A percentile compares a stretch with the other conserved stretches of the same genome.
Conservation (phyloP, 139 green algal genomes). For the Coccomyxa sp. region DNA sequence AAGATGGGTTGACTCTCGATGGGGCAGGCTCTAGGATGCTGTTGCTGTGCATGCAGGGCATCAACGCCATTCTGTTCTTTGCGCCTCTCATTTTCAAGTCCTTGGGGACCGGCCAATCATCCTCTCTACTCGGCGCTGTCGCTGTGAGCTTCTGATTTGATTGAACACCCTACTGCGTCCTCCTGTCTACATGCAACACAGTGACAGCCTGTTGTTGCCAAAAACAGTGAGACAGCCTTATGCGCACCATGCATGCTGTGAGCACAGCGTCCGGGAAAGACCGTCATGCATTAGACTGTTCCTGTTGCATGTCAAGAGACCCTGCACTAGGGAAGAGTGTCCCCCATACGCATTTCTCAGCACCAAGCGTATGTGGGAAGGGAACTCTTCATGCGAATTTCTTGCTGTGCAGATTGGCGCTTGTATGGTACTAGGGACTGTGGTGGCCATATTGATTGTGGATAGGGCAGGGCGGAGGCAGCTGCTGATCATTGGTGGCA, state of each 20-base stretch:
- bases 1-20: background rate
- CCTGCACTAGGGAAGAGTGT: too few relatives aligned
- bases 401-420: background rate
- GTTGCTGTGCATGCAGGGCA: constrained; percentile 16
- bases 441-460: background rate
- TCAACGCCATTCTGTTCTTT: constrained; percentile 63
- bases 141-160: background rate
- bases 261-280: too few relatives aligned
- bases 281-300: too few relatives aligned
- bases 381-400: too few relatives aligned
- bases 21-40: background rate
- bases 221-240: too few relatives aligned
- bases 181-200: too few relatives aligned
- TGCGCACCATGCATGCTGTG: too few relatives aligned
- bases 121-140: background rate
- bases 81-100: constrained; percentile 33
- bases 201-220: too few relatives aligned
- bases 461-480: background rate
- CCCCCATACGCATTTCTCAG: too few relatives aligned
- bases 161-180: too few relatives aligned
- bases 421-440: background rate
- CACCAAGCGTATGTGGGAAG: too few relatives aligned
- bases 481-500: background rate
- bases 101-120: constrained; percentile 19
- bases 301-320: too few relatives aligned